Evolutionary conservation across 1,284 basidiomycete species (phyloP).

Genomic region (Dichomitus squalens): DNA sequence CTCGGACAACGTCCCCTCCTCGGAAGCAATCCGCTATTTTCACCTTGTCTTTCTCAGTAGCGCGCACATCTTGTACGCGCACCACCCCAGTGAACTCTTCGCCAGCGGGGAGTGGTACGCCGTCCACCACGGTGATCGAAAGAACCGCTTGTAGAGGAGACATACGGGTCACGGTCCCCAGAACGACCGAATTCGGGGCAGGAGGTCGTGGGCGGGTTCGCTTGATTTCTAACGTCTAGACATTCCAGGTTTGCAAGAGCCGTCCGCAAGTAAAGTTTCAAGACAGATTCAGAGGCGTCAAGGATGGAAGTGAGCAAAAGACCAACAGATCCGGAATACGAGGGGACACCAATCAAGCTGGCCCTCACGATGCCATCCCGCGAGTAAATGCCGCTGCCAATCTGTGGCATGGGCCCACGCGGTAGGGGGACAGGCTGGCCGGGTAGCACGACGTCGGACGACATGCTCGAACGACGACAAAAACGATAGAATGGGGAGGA

Average conservation of each 20-base stretch:
- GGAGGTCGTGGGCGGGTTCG: constrained; percentile 69
- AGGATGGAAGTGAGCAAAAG: constrained; percentile 28
- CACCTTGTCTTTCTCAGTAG: constrained; percentile 91
- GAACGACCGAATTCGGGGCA: constrained; percentile 68
- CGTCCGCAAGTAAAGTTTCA: constrained; percentile 28
- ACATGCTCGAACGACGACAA: constrained; percentile 26
- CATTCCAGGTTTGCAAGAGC: background rate
- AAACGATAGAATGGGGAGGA: constrained; percentile 7
- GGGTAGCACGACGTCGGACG: constrained; percentile 63
- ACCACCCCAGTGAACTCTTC: constrained; percentile 96
- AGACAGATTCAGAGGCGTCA: constrained; percentile 26
- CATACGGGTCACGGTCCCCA: constrained; percentile 84
- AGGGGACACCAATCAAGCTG: constrained; percentile 70
- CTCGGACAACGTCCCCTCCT: constrained; percentile 94
- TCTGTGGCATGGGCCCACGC: constrained; percentile 57
- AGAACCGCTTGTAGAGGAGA: constrained; percentile 88
- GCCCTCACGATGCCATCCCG: constrained; percentile 70
- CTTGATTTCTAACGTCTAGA: constrained; percentile 59
- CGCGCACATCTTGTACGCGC: constrained; percentile 88
- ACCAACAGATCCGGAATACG: constrained; percentile 70
- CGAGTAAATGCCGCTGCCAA: constrained; percentile 73
- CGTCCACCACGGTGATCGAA: constrained; percentile 89
- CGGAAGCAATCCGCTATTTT: constrained; percentile 95
- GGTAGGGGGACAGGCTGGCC: constrained; percentile 78
- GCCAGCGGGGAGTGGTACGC: constrained; percentile 83